Evolutionary conservation across 2,329 filamentous ascomycete species (phyloP).

Genomic region (Neonectria coccinea): DNA sequence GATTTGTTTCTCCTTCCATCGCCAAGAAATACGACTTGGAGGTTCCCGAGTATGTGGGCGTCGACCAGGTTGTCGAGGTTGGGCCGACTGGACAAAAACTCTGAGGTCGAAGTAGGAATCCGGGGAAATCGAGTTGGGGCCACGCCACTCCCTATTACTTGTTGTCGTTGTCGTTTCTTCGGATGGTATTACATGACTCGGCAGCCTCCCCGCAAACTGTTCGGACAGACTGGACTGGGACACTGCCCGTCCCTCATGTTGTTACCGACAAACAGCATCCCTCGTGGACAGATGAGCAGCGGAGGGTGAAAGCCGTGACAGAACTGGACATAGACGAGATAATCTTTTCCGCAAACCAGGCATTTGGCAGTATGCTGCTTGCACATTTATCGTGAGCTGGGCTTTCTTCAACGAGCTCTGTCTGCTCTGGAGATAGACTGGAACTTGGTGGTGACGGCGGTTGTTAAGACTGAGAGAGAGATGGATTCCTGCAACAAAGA

Average conservation of each 20-base stretch:
- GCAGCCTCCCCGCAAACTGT: constrained; percentile 68
- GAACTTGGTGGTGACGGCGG: constrained; percentile 29
- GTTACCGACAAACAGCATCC: constrained; percentile 53
- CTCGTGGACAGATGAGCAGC: constrained; percentile 59
- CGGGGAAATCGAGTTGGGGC: constrained; percentile 20
- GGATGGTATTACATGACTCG: constrained; percentile 60
- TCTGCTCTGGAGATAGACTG: constrained; percentile 25
- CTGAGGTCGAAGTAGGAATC: constrained; percentile 49
- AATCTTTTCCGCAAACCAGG: constrained; percentile 70
- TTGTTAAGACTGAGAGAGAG: constrained; percentile 27
- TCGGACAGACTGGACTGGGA: constrained; percentile 70
- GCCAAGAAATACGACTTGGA: constrained; percentile 89
- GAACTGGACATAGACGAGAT: constrained; percentile 69
- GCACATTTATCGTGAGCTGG: constrained; percentile 66
- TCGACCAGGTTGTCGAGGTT: constrained; percentile 91
- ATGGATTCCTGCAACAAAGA: constrained; percentile 37
- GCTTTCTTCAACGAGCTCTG: constrained; percentile 34
- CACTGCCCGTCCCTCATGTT: constrained; percentile 66
- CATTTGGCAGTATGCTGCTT: constrained; percentile 67
- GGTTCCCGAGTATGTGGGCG: constrained; percentile 82
- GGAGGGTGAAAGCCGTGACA: constrained; percentile 65
- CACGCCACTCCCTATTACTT: constrained; percentile 18
- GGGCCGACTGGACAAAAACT: constrained; percentile 63
- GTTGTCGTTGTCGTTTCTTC: constrained; percentile 24
- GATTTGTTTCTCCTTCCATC: constrained; percentile 83